Evolutionary conservation across 2,329 filamentous ascomycete genomes (phyloP), one percentile per base, ranked within the genome.

Genomic region (Talaromyces amestolkiae): DNA sequence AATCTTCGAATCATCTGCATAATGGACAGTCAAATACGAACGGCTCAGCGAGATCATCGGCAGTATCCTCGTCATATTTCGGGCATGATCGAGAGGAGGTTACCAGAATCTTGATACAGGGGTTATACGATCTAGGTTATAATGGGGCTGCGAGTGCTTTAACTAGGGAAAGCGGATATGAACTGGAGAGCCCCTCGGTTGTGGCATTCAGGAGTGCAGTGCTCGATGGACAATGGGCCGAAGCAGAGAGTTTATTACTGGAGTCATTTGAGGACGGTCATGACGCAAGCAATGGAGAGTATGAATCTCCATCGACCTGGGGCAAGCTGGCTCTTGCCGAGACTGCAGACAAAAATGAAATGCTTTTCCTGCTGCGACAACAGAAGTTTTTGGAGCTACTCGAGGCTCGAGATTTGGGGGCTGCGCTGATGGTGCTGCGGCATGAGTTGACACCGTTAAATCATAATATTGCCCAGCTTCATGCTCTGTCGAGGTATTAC

Each of bases 301-400:
- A 73, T 58, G 70, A 70, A 43, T 69, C 72, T 43, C 69, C 72
- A 37, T 58, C 67, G 5, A 67, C 67, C 9, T 74, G 74, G 49
- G 77, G 86, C 69, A 91, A 89, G 1, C 81, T 99, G 63, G 86
- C 92, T 17, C 83, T 98, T 62, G 87, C 89, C 17, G 86, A 91
- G 51, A 89, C 87, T 27, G 90, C 92, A 7, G 90, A 97, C 72
- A 85, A 85, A 65, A 87, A 89, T 70, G 84, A 90, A 61, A 94
- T 99, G 90, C 85, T 89, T 56, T 97, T 98, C 76, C 89, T 89
- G 82, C 83, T 99, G 72, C 86, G 94, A 69, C 91, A 96, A 75
- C 95, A 99, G 76, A 98, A 98, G 77, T 99, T 94, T 72, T 82
- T 99, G 35, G 95, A 99, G 79, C 81, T 97, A 9, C 81, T 99